These are phyloP conservation scores for Phytophthora syringae DNA, from an alignment of 352 stramenopile genomes.

Conservation along the genomic window DNA sequence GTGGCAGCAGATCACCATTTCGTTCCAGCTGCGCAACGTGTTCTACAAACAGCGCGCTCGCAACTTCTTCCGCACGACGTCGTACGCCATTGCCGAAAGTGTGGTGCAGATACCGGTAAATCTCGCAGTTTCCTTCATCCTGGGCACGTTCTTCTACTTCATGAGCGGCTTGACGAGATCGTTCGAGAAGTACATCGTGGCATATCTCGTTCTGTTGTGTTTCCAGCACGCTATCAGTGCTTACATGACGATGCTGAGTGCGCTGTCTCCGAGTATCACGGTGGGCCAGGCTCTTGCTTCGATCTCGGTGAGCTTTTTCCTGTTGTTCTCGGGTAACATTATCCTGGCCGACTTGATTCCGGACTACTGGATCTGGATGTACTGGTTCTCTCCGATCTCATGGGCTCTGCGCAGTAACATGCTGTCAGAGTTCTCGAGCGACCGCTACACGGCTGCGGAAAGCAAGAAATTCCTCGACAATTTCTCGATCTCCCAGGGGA, in stretches of 20 bases:
- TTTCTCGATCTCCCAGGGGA: constrained; percentile 50
- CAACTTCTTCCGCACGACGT: constrained; percentile 90
- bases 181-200: constrained; percentile 80
- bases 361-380: constrained; percentile 82
- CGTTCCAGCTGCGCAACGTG: constrained; percentile 77
- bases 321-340: constrained; percentile 79
- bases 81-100: constrained; percentile 77
- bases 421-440: constrained; percentile 59
- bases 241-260: constrained; percentile 70
- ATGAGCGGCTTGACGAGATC: constrained; percentile 81
- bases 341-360: constrained; percentile 70
- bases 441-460: constrained; percentile 30
- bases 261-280: constrained; percentile 63
- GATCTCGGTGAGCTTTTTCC: constrained; percentile 66
- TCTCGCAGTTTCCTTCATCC: constrained; percentile 66
- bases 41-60: constrained; percentile 91
- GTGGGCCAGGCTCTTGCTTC: constrained; percentile 50
- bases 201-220: constrained; percentile 69
- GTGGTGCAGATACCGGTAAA: constrained; percentile 67
- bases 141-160: constrained; percentile 88
- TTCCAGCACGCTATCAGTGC: constrained; percentile 80
- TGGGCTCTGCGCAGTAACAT: constrained; percentile 65
- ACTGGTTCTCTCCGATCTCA: constrained; percentile 72
- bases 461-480: constrained; percentile 25
- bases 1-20: constrained; percentile 76